Base-by-base conservation (phyloP, 805 yeast genomes). In the Wickerhamiella spandovensis region DNA sequence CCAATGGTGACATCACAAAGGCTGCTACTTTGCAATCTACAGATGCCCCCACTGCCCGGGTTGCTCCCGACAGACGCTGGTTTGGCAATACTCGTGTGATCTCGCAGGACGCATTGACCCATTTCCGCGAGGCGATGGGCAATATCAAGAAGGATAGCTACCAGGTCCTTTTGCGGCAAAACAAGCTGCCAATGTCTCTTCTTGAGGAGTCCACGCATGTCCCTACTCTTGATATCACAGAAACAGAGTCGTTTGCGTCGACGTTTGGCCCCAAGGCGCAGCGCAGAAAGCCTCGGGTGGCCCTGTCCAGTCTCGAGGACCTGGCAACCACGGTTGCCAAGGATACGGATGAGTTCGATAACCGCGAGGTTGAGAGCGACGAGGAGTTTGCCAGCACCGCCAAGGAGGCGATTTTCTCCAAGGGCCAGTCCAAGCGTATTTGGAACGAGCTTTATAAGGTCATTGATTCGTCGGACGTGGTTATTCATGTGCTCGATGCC, bases 401-500 rank as follows among this genome's bases (percentile, higher is more conserved):
- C 39, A 88, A 86, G 64, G 98, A 92, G 67, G 89, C 92, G 53
- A 89, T 90, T 67, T 90, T 90, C 74, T 81, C 83, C 64, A 90
- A 90, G 67, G 98, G 98, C 61, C 98, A 90, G 71, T 88, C 97
- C 46, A 90, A 90, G 70, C 84, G 98, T 72, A 90, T 90, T 59
- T 90, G 98, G 98, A 92, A 92, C 67, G 98, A 90, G 67, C 74
- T 90, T 53, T 90, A 92, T 69, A 90, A 90, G 65, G 98, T 90
- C 47, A 88, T 90, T 59, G 98, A 90, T 68, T 90, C 97, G 10
- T 87, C 97, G 0, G 98, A 90, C 71, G 97, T 90, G 43, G 95
- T 90, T 39, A 84, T 90, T 53, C 97, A 92, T 61, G 98, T 92
- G 22, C 72, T 90, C 50, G 98, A 90, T 70, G 98, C 98, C 2